Evolutionary conservation across 169 alveolate species (phyloP).

Genomic region (Perkinsus marinus): DNA sequence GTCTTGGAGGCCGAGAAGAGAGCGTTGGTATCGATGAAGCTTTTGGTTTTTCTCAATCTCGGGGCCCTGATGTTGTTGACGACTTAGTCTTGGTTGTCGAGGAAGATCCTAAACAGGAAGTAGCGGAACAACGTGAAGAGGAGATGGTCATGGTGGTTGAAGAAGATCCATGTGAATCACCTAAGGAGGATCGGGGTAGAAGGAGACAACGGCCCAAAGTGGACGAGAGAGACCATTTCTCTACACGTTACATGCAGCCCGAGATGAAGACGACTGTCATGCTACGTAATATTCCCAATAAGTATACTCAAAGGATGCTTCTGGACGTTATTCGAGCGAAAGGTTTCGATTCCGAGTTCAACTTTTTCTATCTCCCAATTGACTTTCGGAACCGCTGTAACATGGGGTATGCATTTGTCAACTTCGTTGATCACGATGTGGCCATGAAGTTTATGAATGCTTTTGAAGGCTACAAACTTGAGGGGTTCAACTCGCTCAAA

Average conservation of each 20-base stretch:
- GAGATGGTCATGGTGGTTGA: neutral
- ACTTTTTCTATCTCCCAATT: conserved; percentile 44
- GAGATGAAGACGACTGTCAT: conserved; percentile 52
- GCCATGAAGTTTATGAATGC: neutral
- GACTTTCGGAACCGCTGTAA: conserved; percentile 47
- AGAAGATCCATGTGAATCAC: neutral
- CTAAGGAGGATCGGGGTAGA: neutral
- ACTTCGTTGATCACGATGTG: conserved; percentile 13
- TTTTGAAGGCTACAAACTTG: neutral
- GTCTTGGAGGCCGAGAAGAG: neutral
- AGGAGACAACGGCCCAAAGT: neutral
- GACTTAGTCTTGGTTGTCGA: neutral
- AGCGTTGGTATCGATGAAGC: neutral
- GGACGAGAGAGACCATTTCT: neutral
- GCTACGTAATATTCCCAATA: conserved; percentile 61
- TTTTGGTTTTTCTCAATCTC: neutral
- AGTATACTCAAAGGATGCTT: conserved; percentile 36
- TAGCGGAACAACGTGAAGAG: neutral
- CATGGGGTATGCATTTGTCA: conserved; percentile 51
- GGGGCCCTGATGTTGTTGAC: neutral
- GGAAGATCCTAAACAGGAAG: neutral
- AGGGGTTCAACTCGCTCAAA: neutral
- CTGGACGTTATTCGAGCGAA: conserved; percentile 29
- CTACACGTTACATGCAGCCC: neutral
- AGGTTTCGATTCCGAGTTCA: conserved; percentile 34